phyloP scores from a whole-genome alignment of 2,329 filamentous ascomycete species.

The Ceratocystis cacaofunesta region DNA sequence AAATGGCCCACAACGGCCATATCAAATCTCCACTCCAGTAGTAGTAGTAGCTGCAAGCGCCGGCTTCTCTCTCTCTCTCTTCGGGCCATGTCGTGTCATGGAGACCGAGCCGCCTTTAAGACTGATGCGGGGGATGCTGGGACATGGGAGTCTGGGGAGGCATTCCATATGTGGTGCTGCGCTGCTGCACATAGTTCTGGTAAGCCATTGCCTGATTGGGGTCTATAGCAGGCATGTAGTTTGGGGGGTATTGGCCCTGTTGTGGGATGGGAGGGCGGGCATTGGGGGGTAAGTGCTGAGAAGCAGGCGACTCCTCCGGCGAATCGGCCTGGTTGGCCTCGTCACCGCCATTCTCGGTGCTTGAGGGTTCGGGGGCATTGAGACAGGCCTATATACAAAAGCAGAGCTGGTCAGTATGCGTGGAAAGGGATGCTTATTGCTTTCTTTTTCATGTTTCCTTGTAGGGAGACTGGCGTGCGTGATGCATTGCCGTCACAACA shows the following conservation, averaged over 20 bases:
- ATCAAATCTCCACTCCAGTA: not conserved
- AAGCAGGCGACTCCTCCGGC: constrained; percentile 68
- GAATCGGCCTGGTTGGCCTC: constrained; percentile 68
- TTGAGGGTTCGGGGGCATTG: constrained; percentile 82
- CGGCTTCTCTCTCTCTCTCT: not conserved
- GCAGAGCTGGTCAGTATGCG: not conserved
- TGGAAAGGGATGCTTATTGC: not conserved
- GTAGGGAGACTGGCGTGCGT: too few species aligned
- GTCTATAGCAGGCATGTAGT: constrained; percentile 54
- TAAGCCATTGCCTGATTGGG: constrained; percentile 50
- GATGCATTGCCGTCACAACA: too few species aligned
- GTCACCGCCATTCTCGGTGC: constrained; percentile 60
- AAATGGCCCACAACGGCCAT: not conserved
- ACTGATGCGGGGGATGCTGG: constrained; percentile 68
- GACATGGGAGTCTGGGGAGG: constrained; percentile 64
- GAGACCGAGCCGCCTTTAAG: constrained; percentile 32
- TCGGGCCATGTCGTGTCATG: too few species aligned
- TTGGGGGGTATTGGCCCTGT: constrained; percentile 40
- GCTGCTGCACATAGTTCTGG: constrained; percentile 64
- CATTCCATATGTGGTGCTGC: constrained; percentile 62
- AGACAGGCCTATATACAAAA: constrained; percentile 61
- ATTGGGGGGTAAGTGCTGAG: constrained; percentile 51
- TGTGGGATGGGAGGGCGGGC: constrained; percentile 28
- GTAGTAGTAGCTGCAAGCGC: not conserved
- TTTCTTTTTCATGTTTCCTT: too few species aligned